Evolutionary conservation across 139 green algal genomes (phyloP).

Genomic region (Pedinophyceae sp.): DNA sequence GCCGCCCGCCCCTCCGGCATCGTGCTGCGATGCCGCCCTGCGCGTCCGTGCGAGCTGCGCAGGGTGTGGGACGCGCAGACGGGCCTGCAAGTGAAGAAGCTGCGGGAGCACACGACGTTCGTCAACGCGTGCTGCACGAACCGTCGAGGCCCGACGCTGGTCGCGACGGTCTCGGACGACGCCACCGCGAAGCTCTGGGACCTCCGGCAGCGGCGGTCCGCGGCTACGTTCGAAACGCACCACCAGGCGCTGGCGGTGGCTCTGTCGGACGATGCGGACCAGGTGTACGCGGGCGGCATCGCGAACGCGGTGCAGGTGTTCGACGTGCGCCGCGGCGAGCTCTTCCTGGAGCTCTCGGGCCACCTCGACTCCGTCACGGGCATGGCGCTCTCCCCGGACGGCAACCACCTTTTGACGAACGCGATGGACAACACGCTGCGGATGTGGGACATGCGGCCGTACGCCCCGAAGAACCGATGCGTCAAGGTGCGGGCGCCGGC

Average conservation of each 20-base stretch:
- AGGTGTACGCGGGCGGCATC: constrained; percentile 73
- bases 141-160: constrained; percentile 49
- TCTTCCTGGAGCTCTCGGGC: constrained; percentile 40
- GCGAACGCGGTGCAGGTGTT: constrained; percentile 62
- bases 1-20: constrained; percentile 14
- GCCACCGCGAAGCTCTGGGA: constrained; percentile 84
- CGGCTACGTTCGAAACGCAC: constrained; percentile 53
- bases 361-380: constrained; percentile 65
- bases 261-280: constrained; percentile 62
- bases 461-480: constrained; percentile 72
- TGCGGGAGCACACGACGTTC: constrained; percentile 68
- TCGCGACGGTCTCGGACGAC: constrained; percentile 78
- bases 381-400: constrained; percentile 61
- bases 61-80: constrained; percentile 15
- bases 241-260: constrained; percentile 64
- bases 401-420: constrained; percentile 80
- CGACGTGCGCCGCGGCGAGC: constrained; percentile 61
- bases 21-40: not conserved
- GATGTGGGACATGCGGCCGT: constrained; percentile 65
- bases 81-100: constrained; percentile 55
- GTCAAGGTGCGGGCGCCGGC: too few species aligned
- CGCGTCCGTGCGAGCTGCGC: constrained; percentile 14
- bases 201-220: constrained; percentile 43
- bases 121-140: constrained; percentile 77
- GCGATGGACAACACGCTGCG: constrained; percentile 90